Conservation (phyloP, 306 rosid genomes). For the Neltuma alba region DNA sequence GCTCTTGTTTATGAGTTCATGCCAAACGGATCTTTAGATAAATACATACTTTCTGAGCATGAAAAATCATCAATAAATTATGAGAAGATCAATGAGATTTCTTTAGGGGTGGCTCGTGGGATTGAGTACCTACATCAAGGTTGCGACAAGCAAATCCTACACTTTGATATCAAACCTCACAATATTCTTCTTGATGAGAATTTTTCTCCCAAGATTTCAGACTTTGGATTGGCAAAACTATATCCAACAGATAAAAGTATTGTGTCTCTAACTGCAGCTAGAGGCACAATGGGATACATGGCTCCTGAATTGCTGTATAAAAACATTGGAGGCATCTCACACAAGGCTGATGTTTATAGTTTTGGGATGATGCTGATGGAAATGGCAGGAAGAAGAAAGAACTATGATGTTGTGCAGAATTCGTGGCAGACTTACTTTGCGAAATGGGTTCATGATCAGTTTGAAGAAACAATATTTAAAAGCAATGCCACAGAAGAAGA, state of each 20-base stretch:
- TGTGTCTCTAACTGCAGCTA: background rate
- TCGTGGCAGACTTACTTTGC: conserved; percentile 26
- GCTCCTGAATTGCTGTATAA: background rate
- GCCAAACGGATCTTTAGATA: conserved; percentile 17
- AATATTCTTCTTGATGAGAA: background rate
- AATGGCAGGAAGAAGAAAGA: background rate
- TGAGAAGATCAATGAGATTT: background rate
- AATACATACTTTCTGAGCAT: background rate
- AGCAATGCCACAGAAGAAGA: conserved; percentile 20
- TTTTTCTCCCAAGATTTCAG: background rate
- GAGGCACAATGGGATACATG: background rate
- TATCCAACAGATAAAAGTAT: background rate
- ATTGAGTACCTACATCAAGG: background rate
- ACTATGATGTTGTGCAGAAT: conserved; percentile 14
- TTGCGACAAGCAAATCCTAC: background rate
- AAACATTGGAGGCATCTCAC: background rate
- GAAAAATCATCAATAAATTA: too few relatives aligned
- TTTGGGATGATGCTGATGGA: background rate
- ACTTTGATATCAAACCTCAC: background rate
- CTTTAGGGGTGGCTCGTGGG: background rate
- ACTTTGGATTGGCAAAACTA: background rate
- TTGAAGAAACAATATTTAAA: conserved; percentile 3
- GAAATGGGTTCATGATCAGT: conserved; percentile 28
- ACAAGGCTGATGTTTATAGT: background rate
- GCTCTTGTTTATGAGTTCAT: background rate